Evolutionary conservation across 2,329 filamentous ascomycete genomes (phyloP).

Genomic region (Pseudogymnoascus sp.): DNA sequence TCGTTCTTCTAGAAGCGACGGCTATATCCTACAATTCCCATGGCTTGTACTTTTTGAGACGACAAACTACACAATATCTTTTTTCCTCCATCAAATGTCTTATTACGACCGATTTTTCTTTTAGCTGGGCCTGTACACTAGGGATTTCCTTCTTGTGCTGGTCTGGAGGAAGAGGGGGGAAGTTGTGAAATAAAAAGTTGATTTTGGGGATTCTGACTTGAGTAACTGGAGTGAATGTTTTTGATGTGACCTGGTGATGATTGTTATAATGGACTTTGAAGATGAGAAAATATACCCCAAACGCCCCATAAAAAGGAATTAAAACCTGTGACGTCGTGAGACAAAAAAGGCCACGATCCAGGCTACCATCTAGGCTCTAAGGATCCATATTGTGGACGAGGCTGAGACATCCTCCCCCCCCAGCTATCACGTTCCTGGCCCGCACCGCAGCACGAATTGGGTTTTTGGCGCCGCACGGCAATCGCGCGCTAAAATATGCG

Average conservation of each 20-base stretch:
- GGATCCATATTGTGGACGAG: background rate
- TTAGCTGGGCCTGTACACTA: background rate
- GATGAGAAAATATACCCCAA: background rate
- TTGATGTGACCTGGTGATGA: background rate
- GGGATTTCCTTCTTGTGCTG: background rate
- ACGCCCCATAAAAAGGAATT: background rate
- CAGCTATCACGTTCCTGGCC: background rate
- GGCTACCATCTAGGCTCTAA: background rate
- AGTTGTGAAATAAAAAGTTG: background rate
- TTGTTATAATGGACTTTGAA: background rate
- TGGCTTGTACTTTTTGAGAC: background rate
- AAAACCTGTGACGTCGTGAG: background rate
- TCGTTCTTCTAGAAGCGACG: background rate
- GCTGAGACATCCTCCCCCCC: background rate
- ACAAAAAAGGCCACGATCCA: background rate
- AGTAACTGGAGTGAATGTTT: background rate
- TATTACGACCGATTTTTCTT: background rate
- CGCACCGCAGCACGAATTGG: background rate
- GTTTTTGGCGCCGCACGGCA: background rate
- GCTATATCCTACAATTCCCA: background rate
- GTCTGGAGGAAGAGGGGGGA: background rate
- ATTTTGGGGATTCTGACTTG: background rate
- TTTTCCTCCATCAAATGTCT: background rate
- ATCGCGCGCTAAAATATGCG: background rate
- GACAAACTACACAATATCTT: background rate